These are phyloP conservation scores for Penicillium canescens DNA, from an alignment of 495 filamentous ascomycete species.

Conservation along the genomic window DNA sequence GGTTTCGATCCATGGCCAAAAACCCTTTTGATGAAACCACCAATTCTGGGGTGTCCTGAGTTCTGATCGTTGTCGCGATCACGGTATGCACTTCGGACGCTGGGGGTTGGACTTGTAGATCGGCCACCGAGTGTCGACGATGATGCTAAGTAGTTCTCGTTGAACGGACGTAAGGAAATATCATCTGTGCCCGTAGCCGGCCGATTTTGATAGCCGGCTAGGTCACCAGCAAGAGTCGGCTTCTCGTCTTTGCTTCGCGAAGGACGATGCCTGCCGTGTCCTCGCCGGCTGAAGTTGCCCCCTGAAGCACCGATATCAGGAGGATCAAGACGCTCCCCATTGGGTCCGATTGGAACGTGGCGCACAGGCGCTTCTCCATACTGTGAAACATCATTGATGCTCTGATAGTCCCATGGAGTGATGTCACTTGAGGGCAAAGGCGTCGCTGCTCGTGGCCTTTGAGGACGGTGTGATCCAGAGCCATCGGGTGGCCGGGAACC, in stretches of 20 bases:
- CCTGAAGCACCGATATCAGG: conserved; percentile 33
- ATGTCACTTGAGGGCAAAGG: conserved; percentile 92
- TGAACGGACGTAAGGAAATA: conserved; percentile 49
- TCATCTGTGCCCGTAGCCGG: conserved; percentile 73
- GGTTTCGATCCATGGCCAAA: conserved; percentile 20
- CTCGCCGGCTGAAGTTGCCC: conserved; percentile 56
- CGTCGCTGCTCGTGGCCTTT: conserved; percentile 64
- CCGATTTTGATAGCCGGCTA: conserved; percentile 47
- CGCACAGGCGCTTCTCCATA: conserved; percentile 83
- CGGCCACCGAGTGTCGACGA: conserved; percentile 52
- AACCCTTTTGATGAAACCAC: conserved; percentile 7
- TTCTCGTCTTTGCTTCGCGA: conserved; percentile 72
- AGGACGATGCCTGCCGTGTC: conserved; percentile 72
- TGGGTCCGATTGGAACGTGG: conserved; percentile 66
- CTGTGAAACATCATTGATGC: conserved; percentile 77
- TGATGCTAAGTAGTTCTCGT: conserved; percentile 49
- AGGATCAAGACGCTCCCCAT: conserved; percentile 62
- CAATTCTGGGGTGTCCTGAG: conserved; percentile 41
- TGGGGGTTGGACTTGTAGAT: conserved; percentile 75
- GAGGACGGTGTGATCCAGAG: conserved; percentile 64
- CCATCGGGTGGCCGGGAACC: conserved; percentile 28
- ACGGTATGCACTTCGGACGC: conserved; percentile 54
- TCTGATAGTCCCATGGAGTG: conserved; percentile 93
- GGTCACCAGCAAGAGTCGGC: conserved; percentile 48
- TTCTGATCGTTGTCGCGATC: conserved; percentile 47